Evolutionary conservation across 1,284 basidiomycete genomes (phyloP), one percentile per base, ranked within the genome.

Genomic region (Athelia psychrophila): DNA sequence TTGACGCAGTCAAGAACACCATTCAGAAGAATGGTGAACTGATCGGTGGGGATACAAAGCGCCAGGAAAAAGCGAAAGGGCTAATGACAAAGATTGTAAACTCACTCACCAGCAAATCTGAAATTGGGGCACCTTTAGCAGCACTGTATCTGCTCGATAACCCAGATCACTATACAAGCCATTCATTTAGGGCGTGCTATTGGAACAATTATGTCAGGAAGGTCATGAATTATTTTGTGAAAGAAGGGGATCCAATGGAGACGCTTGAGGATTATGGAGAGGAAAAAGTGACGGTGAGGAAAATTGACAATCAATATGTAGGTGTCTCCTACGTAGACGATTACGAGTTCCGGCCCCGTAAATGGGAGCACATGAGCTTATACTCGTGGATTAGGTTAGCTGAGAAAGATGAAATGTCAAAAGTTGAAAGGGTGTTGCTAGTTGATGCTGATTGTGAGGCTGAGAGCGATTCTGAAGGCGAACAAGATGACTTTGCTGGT

Each of bases 71-170:
- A 32, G 65, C 62, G 6, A 19, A 63, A 18, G 50, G 48, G 16
- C 16, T 70, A 1, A 52, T 71, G n/a, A 59, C 56, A 5, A 56
- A 68, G 46, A 59, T 68, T 32, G 63, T 65, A 0, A 70, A 70
- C 55, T 46, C 40, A 8, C 40, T 70, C 6, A 62, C 59, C 27
- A 48, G 63, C n/a, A 63, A 60, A 48, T 47, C 51, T 30, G 67
- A 71, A 55, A 65, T 69, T 27, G 68, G 69, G 9, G 55, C 56
- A 2, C 69, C 69, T 9, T 65, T 69, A 62, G 60, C 60, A 9
- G 58, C 51, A 42, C 40, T 63, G 40, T 65, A 66, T 54, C 48
- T 70, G 2, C 47, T 70, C 1, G 59, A 58, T 33, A 55, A 66
- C 56, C 63, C 65, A 13, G 67, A 71, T 53, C 66, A 69, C 27